Evolutionary conservation across 768 basidiomycete genomes (phyloP).

Genomic region (Tubosaeta sp.): DNA sequence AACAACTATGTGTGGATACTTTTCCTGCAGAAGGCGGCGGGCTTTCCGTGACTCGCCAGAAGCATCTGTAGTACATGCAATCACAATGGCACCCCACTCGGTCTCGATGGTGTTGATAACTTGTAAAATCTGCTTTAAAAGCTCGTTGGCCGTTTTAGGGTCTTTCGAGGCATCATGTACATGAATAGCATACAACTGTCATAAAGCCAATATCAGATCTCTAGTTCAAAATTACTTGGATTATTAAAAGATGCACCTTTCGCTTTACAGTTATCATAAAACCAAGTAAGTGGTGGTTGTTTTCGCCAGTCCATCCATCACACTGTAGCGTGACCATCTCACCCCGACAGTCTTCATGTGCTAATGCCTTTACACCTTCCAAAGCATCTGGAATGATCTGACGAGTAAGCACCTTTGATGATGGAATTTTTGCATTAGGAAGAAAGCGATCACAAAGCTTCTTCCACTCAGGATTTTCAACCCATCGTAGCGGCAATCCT

Average conservation of each 20-base stretch:
- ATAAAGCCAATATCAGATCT: background rate
- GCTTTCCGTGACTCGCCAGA: conserved; percentile 34
- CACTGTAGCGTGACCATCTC: conserved; percentile 26
- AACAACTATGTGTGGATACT: conserved; percentile 25
- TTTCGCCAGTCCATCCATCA: conserved; percentile 36
- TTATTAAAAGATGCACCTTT: conserved; percentile 13
- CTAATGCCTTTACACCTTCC: background rate
- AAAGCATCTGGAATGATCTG: conserved; percentile 19
- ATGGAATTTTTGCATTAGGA: conserved; percentile 25
- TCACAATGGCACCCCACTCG: conserved; percentile 22
- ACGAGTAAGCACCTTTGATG: conserved; percentile 19
- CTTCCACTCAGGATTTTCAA: conserved; percentile 24
- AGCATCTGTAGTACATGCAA: conserved; percentile 31
- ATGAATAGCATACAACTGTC: conserved; percentile 27
- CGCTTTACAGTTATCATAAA: conserved; percentile 28
- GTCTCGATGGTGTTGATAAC: conserved; percentile 16
- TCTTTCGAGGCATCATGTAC: conserved; percentile 32
- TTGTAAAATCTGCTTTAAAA: conserved; percentile 21
- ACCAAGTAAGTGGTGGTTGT: conserved; percentile 30
- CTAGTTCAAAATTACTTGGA: too few relatives aligned
- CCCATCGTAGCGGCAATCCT: conserved; percentile 1
- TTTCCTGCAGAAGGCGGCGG: conserved; percentile 7
- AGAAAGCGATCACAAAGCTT: conserved; percentile 29
- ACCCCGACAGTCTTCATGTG: conserved; percentile 7
- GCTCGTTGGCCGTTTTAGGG: conserved; percentile 29